Evolutionary conservation across 139 green algal species (phyloP).

Genomic region (Closterium sp.): DNA sequence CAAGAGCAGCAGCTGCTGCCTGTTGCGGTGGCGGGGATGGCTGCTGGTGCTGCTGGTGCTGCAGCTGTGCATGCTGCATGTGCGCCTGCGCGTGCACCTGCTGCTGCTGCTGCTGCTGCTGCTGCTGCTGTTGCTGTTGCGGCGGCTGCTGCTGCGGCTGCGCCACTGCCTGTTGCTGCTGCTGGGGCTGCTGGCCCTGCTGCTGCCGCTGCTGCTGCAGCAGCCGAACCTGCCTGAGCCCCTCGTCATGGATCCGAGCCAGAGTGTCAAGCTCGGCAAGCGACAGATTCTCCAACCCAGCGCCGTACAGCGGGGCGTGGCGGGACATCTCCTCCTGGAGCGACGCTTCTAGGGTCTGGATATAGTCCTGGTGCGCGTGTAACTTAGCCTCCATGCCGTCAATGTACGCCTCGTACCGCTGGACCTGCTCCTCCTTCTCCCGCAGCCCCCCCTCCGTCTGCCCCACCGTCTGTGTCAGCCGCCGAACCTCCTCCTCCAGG

Average conservation of each 20-base stretch:
- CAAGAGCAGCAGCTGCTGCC: background rate
- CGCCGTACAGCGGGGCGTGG: conserved; percentile 50
- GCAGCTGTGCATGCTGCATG: background rate
- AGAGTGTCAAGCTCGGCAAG: conserved; percentile 56
- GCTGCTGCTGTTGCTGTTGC: conserved; percentile 8
- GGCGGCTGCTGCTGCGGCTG: conserved; percentile 4
- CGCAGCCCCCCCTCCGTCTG: conserved; percentile 46
- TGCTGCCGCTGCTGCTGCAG: conserved; percentile 36
- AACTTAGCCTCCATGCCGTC: conserved; percentile 56
- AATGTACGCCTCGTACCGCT: conserved; percentile 48
- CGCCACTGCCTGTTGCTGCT: conserved; percentile 11
- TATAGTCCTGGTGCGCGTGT: conserved; percentile 54
- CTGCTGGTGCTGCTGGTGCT: background rate
- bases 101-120: background rate
- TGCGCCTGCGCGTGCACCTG: background rate
- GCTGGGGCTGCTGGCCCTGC: conserved; percentile 8
- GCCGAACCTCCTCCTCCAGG: conserved; percentile 32
- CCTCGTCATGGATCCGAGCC: conserved; percentile 56
- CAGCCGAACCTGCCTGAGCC: conserved; percentile 32
- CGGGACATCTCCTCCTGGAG: conserved; percentile 59
- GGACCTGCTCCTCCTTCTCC: conserved; percentile 49
- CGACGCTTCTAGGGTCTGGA: conserved; percentile 54
- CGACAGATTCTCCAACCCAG: conserved; percentile 51
- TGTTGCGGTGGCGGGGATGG: background rate
- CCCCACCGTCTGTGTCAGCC: conserved; percentile 48